phyloP scores from a whole-genome alignment of 192 early-diverging fungal genomes.

The Umbelopsis vinacea region DNA sequence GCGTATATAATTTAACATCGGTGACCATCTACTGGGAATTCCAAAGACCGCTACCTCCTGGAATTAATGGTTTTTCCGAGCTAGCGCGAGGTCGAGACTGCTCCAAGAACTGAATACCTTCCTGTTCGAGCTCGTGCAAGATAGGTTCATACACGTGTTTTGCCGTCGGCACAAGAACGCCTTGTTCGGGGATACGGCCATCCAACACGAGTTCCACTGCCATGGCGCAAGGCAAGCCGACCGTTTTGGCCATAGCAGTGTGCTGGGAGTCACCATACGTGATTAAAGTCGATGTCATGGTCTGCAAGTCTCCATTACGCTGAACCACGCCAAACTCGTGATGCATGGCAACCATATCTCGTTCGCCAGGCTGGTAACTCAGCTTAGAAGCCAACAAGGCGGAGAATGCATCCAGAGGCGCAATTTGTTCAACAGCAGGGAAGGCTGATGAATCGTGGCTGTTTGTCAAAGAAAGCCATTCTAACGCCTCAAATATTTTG shows the following conservation, averaged over 20 bases:
- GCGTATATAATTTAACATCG: slow-evolving; percentile 5
- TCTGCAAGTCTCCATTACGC: slow-evolving; percentile 63
- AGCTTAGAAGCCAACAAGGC: slow-evolving; percentile 77
- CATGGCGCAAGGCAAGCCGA: slow-evolving; percentile 80
- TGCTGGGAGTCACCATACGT: slow-evolving; percentile 68
- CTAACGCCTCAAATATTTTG: slow-evolving; percentile 59
- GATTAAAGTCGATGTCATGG: slow-evolving; percentile 70
- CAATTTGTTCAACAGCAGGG: slow-evolving; percentile 16
- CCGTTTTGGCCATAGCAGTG: slow-evolving; percentile 85
- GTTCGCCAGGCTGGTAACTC: slow-evolving; percentile 76
- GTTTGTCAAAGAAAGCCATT: slow-evolving; percentile 47
- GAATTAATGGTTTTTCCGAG: slow-evolving; percentile 20
- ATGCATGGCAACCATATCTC: slow-evolving; percentile 93
- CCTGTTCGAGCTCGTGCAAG: slow-evolving; percentile 61
- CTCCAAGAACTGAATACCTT: slow-evolving; percentile 72
- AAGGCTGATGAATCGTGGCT: neutral
- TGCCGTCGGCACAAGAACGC: slow-evolving; percentile 68
- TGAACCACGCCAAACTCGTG: slow-evolving; percentile 91
- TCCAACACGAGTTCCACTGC: slow-evolving; percentile 71
- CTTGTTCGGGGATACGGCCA: slow-evolving; percentile 56
- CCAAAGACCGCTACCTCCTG: slow-evolving; percentile 36
- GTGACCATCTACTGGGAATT: neutral
- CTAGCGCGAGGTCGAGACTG: slow-evolving; percentile 21
- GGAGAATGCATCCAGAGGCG: slow-evolving; percentile 86
- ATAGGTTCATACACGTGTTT: slow-evolving; percentile 76